A percentile compares a stretch with the other conserved stretches of the same genome.
phyloP scores from a whole-genome alignment of 225 moss, liverwort and hornwort genomes.

The Pseudisothecium myosuroides region DNA sequence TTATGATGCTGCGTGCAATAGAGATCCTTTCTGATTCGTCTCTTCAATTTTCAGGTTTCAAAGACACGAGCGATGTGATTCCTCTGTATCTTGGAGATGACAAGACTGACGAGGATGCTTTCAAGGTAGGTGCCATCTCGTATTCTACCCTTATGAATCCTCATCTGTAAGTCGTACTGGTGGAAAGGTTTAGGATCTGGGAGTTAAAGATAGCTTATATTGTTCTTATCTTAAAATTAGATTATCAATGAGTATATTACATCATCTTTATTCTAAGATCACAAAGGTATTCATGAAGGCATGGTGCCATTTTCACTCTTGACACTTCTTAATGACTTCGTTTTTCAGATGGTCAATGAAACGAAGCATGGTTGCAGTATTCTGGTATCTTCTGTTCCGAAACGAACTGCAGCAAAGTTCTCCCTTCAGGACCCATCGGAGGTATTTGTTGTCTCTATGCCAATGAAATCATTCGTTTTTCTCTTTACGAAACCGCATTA shows the following conservation, averaged over 20 bases:
- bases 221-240: neutral
- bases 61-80: conserved; percentile 57
- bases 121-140: conserved; percentile 35
- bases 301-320: neutral
- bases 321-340: neutral
- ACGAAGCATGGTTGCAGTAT: conserved; percentile 68
- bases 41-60: conserved; percentile 39
- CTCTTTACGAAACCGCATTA: neutral
- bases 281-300: neutral
- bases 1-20: neutral
- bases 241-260: neutral
- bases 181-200: neutral
- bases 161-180: neutral
- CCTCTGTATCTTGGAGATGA: conserved; percentile 95
- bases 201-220: neutral
- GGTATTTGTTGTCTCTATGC: conserved; percentile 20
- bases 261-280: neutral
- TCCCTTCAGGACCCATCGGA: conserved; percentile 84
- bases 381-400: conserved; percentile 72
- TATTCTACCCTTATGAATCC: neutral
- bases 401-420: conserved; percentile 62
- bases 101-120: conserved; percentile 95
- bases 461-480: neutral
- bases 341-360: conserved; percentile 56
- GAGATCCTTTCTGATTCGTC: neutral